A percentile compares a stretch with the other conserved stretches of the same genome.
phyloP scores from a whole-genome alignment of 306 rosid species.

The Dalbergia cultrata region DNA sequence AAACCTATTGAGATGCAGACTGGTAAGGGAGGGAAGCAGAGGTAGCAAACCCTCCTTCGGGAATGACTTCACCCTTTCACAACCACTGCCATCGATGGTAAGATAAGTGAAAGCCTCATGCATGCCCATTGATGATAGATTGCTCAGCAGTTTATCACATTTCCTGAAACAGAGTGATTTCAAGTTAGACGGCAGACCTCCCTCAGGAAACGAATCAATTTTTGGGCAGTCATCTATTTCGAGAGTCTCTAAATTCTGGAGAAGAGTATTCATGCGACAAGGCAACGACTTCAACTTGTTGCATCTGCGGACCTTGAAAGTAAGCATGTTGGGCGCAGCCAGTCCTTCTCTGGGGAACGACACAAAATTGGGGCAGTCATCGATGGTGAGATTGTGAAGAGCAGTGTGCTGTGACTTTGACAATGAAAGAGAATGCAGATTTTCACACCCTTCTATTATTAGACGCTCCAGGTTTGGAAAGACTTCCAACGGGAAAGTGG shows the following conservation, averaged over 20 bases:
- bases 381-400: not conserved
- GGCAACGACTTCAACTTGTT: not conserved
- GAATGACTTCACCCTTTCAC: not conserved
- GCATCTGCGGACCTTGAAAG: not conserved
- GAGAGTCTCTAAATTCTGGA: not conserved
- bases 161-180: rapidly evolving
- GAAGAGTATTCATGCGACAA: not conserved
- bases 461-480: no score
- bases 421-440: no score
- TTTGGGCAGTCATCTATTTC: not conserved
- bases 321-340: not conserved
- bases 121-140: not conserved
- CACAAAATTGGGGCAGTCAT: not conserved
- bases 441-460: no score
- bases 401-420: not conserved
- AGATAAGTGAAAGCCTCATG: no score
- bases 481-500: no score
- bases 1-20: rapidly evolving
- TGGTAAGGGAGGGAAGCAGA: conserved; percentile 2
- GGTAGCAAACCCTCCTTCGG: not conserved
- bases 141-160: not conserved
- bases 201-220: not conserved
- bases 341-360: conserved; percentile 15
- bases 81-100: no score
- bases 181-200: not conserved